These are phyloP conservation scores for Neopestalotiopsis sp. DNA, from an alignment of 2,329 filamentous ascomycete species.

Conservation along the genomic window DNA sequence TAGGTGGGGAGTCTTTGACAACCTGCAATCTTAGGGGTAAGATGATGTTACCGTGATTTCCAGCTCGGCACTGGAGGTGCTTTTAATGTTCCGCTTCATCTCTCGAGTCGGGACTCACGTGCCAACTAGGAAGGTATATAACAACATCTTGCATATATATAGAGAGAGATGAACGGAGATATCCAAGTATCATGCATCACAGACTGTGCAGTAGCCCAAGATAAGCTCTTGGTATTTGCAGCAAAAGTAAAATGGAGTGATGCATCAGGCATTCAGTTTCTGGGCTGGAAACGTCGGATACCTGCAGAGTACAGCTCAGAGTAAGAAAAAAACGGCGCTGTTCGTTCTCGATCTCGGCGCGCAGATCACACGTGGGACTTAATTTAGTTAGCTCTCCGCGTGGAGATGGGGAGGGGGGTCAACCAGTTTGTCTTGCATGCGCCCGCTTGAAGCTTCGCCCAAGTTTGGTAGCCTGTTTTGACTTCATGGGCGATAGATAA, in stretches of 20 bases:
- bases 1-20: background rate
- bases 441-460: background rate
- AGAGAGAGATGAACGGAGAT: background rate
- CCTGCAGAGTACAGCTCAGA: background rate
- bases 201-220: no score
- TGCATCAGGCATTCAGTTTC: background rate
- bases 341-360: slow-evolving; percentile 9
- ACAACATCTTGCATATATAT: background rate
- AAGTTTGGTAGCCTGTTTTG: slow-evolving; percentile 12
- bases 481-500: background rate
- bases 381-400: slow-evolving; percentile 14
- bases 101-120: background rate
- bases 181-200: background rate
- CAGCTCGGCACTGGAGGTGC: background rate
- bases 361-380: slow-evolving; percentile 14
- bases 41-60: background rate
- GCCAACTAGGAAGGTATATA: slow-evolving; percentile 2
- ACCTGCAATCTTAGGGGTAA: background rate
- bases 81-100: background rate
- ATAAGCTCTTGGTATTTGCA: background rate
- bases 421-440: background rate
- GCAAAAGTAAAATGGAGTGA: background rate
- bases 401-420: slow-evolving; percentile 2
- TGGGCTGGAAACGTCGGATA: background rate
- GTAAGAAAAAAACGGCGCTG: background rate